These are phyloP conservation scores for Aspergillus alliaceus DNA, from an alignment of 2,329 filamentous ascomycete species.

Conservation along the genomic window DNA sequence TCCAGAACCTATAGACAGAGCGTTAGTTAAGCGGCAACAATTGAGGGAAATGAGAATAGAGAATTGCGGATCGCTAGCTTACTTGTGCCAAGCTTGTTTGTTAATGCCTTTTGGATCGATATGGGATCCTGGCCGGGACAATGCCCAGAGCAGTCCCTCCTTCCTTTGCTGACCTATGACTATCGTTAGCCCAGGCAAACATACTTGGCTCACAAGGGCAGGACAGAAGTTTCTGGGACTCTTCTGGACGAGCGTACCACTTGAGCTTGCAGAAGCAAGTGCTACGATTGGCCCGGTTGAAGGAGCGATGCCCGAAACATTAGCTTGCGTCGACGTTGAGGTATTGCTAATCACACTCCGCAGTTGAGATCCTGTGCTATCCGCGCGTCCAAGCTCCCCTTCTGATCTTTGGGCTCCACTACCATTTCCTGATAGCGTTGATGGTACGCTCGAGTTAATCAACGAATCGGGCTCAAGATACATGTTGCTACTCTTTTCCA, in stretches of 20 bases:
- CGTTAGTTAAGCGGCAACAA: neutral
- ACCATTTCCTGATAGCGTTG: constrained; percentile 33
- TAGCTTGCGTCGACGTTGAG: constrained; percentile 42
- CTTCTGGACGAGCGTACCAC: constrained; percentile 41
- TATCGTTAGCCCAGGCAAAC: constrained; percentile 51
- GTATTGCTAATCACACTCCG: constrained; percentile 51
- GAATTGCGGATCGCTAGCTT: constrained; percentile 22
- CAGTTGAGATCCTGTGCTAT: constrained; percentile 71
- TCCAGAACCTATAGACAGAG: constrained; percentile 76
- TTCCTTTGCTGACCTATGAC: constrained; percentile 71
- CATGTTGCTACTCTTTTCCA: constrained; percentile 82
- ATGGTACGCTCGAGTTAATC: constrained; percentile 39
- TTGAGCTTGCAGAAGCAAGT: constrained; percentile 22
- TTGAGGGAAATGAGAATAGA: neutral
- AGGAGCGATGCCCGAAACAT: constrained; percentile 7
- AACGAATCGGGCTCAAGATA: constrained; percentile 69
- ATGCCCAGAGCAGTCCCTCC: constrained; percentile 90
- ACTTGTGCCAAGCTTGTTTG: constrained; percentile 99
- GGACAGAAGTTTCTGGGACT: neutral
- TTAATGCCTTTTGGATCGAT: constrained; percentile 94
- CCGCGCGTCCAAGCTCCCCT: constrained; percentile 68
- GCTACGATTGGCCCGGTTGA: constrained; percentile 23
- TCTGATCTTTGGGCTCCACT: constrained; percentile 62
- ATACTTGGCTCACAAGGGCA: neutral
- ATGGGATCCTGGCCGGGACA: constrained; percentile 89